A percentile compares a stretch with the other conserved stretches of the same genome.
phyloP scores from a whole-genome alignment of 495 filamentous ascomycete species.

The Penicillium antarcticum region DNA sequence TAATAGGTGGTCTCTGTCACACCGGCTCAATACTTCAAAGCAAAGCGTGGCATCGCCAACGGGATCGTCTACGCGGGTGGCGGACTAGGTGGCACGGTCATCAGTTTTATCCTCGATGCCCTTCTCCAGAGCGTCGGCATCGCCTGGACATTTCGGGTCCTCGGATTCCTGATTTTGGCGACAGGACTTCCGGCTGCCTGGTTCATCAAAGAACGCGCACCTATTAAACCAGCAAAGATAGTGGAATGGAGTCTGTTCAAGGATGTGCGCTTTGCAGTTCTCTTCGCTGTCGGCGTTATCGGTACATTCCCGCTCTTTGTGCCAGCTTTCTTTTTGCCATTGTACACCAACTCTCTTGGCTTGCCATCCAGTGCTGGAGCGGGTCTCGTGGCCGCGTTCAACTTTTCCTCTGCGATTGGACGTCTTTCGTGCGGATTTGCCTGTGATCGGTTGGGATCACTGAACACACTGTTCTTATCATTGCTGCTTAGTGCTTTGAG shows the following conservation, averaged over 20 bases:
- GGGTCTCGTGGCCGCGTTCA: constrained; percentile 54
- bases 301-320: constrained; percentile 60
- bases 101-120: constrained; percentile 46
- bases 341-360: constrained; percentile 44
- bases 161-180: constrained; percentile 43
- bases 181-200: constrained; percentile 57
- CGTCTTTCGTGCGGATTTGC: constrained; percentile 48
- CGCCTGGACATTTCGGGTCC: constrained; percentile 53
- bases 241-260: constrained; percentile 43
- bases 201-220: constrained; percentile 51
- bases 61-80: constrained; percentile 54
- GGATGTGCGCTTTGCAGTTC: constrained; percentile 44
- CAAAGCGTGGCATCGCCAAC: constrained; percentile 53
- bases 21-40: constrained; percentile 54
- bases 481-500: constrained; percentile 48
- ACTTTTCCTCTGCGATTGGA: constrained; percentile 50
- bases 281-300: constrained; percentile 55
- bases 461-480: constrained; percentile 49
- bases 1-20: constrained; percentile 41
- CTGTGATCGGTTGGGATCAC: constrained; percentile 48
- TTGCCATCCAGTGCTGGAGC: constrained; percentile 48
- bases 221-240: constrained; percentile 16
- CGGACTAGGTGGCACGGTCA: constrained; percentile 50
- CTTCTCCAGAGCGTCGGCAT: constrained; percentile 44
- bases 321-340: constrained; percentile 57